These are phyloP conservation scores for Umbelopsis sp. DNA, from an alignment of 192 early-diverging fungal genomes.

Conservation along the genomic window DNA sequence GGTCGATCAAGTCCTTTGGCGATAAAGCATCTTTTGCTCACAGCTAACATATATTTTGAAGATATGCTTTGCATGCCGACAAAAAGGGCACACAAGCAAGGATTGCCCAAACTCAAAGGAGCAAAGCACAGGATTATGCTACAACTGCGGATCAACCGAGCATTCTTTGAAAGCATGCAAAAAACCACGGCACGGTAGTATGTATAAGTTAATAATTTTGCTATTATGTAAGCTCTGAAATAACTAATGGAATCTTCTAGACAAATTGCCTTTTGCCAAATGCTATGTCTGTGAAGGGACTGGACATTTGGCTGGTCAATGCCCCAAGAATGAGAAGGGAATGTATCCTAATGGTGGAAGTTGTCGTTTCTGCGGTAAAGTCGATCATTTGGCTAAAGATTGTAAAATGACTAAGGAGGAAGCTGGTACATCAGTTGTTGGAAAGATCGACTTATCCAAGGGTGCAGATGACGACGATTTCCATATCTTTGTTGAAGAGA, in stretches of 20 bases:
- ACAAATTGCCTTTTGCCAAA: constrained; percentile 73
- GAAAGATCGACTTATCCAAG: constrained; percentile 79
- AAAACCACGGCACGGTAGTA: constrained; percentile 49
- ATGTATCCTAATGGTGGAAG: constrained; percentile 89
- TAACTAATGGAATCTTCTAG: constrained; percentile 23
- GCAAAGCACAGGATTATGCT: constrained; percentile 70
- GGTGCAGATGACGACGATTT: constrained; percentile 96
- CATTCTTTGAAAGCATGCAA: constrained; percentile 83
- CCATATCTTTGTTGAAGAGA: constrained; percentile 67
- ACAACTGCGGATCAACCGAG: constrained; percentile 84
- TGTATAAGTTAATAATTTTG: not conserved
- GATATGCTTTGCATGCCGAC: constrained; percentile 86
- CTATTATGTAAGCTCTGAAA: not conserved
- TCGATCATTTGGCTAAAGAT: constrained; percentile 81
- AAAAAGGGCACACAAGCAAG: constrained; percentile 81
- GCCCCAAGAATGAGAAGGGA: constrained; percentile 87
- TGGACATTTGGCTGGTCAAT: constrained; percentile 82
- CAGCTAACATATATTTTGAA: constrained; percentile 19
- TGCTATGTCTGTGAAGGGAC: constrained; percentile 87
- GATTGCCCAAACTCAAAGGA: constrained; percentile 71
- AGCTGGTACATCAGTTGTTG: constrained; percentile 58
- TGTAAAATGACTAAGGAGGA: constrained; percentile 72
- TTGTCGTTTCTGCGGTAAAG: constrained; percentile 88
- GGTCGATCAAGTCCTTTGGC: too few species aligned
- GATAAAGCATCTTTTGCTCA: too few species aligned